These are phyloP conservation scores for Alternaria brassicae DNA, from an alignment of 2,329 filamentous ascomycete genomes.

Conservation along the genomic window DNA sequence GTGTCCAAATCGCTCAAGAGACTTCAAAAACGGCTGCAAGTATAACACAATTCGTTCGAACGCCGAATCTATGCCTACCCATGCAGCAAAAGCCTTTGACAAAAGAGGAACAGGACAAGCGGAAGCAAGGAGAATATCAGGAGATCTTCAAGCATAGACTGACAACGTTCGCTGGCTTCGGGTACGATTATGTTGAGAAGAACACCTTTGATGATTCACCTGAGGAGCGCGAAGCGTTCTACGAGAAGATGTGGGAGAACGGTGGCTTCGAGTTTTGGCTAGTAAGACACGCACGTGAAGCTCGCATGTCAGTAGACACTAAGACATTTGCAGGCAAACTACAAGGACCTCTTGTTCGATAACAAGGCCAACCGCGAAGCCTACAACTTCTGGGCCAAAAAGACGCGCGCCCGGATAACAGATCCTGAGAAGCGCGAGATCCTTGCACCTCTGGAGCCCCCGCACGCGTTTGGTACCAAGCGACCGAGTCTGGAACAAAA, in stretches of 20 bases:
- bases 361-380: conserved; percentile 53
- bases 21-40: conserved; percentile 60
- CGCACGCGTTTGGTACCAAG: conserved; percentile 57
- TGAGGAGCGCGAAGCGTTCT: conserved; percentile 55
- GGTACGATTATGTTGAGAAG: conserved; percentile 63
- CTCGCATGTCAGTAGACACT: not conserved
- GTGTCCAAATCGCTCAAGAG: conserved; percentile 69
- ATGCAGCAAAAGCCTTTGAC: conserved; percentile 63
- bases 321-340: conserved; percentile 21
- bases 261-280: conserved; percentile 55
- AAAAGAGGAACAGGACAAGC: conserved; percentile 58
- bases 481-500: conserved; percentile 57
- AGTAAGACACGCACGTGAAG: conserved; percentile 46
- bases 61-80: conserved; percentile 69
- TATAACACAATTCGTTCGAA: conserved; percentile 70
- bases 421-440: conserved; percentile 56
- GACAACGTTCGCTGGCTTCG: conserved; percentile 65
- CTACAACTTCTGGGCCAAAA: conserved; percentile 58
- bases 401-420: conserved; percentile 52
- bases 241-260: conserved; percentile 51
- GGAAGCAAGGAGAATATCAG: conserved; percentile 50
- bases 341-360: conserved; percentile 53
- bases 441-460: conserved; percentile 54
- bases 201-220: conserved; percentile 59
- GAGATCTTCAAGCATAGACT: conserved; percentile 61